phyloP scores from a whole-genome alignment of 2,329 filamentous ascomycete genomes.

The Cladophialophora exuberans region DNA sequence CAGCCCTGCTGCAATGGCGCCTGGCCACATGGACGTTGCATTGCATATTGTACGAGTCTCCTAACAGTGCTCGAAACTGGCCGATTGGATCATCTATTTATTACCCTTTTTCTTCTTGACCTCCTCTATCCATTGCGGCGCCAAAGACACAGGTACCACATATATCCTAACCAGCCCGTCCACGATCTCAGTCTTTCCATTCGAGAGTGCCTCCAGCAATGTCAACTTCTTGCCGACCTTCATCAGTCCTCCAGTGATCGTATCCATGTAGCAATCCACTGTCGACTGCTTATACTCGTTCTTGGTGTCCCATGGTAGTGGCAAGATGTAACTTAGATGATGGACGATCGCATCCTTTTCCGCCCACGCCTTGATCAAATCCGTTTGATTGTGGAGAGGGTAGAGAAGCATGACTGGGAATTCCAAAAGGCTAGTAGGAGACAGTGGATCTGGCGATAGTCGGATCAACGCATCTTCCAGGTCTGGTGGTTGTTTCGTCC shows the following conservation, averaged over 20 bases:
- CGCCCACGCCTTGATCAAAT: slow-evolving; percentile 86
- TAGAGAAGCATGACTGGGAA: slow-evolving; percentile 87
- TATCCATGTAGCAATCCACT: slow-evolving; percentile 92
- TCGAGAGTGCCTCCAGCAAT: slow-evolving; percentile 72
- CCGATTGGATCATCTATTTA: neutral
- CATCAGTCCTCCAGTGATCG: slow-evolving; percentile 73
- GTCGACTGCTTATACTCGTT: slow-evolving; percentile 65
- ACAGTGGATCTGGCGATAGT: slow-evolving; percentile 72
- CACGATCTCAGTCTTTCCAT: slow-evolving; percentile 81
- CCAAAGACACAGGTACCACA: slow-evolving; percentile 73
- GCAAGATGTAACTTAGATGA: slow-evolving; percentile 84
- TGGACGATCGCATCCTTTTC: slow-evolving; percentile 76
- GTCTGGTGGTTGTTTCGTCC: slow-evolving; percentile 74
- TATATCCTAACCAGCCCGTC: slow-evolving; percentile 84
- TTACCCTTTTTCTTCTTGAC: slow-evolving; percentile 72
- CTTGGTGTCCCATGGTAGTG: slow-evolving; percentile 79
- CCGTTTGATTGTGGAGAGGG: slow-evolving; percentile 76
- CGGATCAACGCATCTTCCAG: slow-evolving; percentile 79
- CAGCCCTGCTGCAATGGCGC: no score
- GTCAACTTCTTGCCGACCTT: slow-evolving; percentile 87
- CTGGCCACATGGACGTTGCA: neutral
- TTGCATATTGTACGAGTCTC: neutral
- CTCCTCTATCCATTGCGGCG: slow-evolving; percentile 76
- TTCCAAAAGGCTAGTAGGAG: slow-evolving; percentile 70
- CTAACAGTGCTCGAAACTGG: neutral